Conservation (phyloP, 169 alveolate species). For the Plasmodium vinckei region DNA sequence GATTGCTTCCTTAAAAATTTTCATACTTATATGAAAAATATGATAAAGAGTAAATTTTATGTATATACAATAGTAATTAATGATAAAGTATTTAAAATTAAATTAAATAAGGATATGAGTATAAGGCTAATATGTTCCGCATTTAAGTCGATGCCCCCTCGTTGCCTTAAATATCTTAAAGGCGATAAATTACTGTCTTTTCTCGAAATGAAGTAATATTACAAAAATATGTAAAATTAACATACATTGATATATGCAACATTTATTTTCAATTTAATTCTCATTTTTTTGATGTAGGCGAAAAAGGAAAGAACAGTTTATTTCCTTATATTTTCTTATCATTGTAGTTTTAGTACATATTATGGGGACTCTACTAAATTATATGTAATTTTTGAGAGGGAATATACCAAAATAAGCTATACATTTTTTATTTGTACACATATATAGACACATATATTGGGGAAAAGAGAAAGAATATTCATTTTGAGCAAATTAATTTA, state of each 20-base stretch:
- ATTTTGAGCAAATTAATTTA: too few species aligned
- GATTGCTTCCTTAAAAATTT: constrained; percentile 50
- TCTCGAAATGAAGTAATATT: neutral
- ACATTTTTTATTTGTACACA: too few species aligned
- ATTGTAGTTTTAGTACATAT: constrained; percentile 27
- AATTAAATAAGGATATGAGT: constrained; percentile 56
- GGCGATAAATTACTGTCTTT: neutral
- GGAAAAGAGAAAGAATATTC: too few species aligned
- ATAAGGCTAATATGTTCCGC: constrained; percentile 51
- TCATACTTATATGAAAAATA: constrained; percentile 52
- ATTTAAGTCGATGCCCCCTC: constrained; percentile 44
- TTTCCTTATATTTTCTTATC: constrained; percentile 34
- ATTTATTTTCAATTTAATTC: neutral
- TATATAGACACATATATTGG: too few species aligned
- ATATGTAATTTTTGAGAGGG: constrained; percentile 13
- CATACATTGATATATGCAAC: neutral
- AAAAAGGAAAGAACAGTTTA: constrained; percentile 13
- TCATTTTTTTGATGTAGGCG: neutral
- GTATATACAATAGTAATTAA: constrained; percentile 62
- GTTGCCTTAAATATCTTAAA: constrained; percentile 23
- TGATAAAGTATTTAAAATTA: constrained; percentile 45
- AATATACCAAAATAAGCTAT: too few species aligned
- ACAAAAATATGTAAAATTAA: neutral
- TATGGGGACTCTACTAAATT: constrained; percentile 44
- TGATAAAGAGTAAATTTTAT: constrained; percentile 62